These are phyloP conservation scores for Penicillium coffeae DNA, from an alignment of 495 filamentous ascomycete genomes.

Conservation along the genomic window DNA sequence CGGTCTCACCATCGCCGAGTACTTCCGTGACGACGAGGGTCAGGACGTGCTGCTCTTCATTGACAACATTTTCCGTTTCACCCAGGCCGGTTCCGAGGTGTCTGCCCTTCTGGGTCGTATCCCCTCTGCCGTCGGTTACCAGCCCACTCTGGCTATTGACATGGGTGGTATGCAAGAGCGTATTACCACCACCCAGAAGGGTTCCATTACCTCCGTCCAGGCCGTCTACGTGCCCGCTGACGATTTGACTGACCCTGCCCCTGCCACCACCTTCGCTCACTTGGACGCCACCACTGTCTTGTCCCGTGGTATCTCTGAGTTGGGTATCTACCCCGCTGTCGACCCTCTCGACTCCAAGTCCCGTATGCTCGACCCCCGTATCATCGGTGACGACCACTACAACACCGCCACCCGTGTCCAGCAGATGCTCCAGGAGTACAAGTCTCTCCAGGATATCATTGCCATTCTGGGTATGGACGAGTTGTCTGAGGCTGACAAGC, in stretches of 20 bases:
- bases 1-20: constrained; percentile 84
- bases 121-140: constrained; percentile 99
- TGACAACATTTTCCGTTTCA: constrained; percentile 99
- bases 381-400: constrained; percentile 98
- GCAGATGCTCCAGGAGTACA: constrained; percentile 99
- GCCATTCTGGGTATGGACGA: constrained; percentile 99
- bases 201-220: constrained; percentile 99
- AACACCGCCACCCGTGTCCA: constrained; percentile 89
- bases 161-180: constrained; percentile 99
- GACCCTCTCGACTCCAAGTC: constrained; percentile 99
- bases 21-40: constrained; percentile 96
- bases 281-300: constrained; percentile 99
- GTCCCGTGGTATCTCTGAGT: constrained; percentile 99
- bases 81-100: constrained; percentile 99
- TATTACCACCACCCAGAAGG: constrained; percentile 99
- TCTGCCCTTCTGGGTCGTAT: constrained; percentile 99
- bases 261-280: constrained; percentile 99
- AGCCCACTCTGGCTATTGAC: constrained; percentile 98
- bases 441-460: constrained; percentile 99
- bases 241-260: constrained; percentile 99
- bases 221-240: constrained; percentile 99
- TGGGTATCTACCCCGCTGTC: constrained; percentile 99
- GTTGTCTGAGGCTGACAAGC: constrained; percentile 96
- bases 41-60: constrained; percentile 99
- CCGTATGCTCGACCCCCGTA: constrained; percentile 98